Conservation (phyloP, 257 asterid genomes). For the Ilex aquifolium region DNA sequence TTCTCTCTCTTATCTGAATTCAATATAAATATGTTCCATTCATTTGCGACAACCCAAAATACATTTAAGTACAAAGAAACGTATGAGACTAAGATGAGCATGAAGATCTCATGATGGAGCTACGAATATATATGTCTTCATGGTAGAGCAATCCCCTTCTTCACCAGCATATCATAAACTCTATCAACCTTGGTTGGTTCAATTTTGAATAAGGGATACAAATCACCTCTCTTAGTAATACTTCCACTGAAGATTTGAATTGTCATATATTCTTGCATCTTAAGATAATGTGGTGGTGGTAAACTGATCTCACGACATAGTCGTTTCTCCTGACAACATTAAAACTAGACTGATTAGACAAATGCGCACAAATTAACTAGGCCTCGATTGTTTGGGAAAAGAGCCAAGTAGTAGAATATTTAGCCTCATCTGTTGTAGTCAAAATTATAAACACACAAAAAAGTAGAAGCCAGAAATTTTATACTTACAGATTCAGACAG, state of each 20-base stretch:
- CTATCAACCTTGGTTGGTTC: conserved; percentile 65
- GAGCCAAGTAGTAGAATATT: no score
- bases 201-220: conserved; percentile 52
- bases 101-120: no score
- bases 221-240: conserved; percentile 68
- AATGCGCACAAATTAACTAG: no score
- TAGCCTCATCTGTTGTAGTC: no score
- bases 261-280: conserved; percentile 57
- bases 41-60: no score
- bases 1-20: no score
- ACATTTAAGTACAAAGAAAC: no score
- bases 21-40: no score
- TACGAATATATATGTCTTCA: conserved; percentile 4
- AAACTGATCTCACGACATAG: conserved; percentile 68
- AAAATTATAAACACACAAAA: no score
- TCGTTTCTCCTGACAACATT: conserved; percentile 60
- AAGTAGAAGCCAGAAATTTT: neutral
- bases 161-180: conserved; percentile 68
- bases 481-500: conserved; percentile 69
- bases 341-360: no score
- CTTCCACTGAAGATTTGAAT: conserved; percentile 51
- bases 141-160: conserved; percentile 50
- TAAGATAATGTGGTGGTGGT: conserved; percentile 58
- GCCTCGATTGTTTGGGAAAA: no score
- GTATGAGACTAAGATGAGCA: no score